Base-by-base conservation (phyloP, 1,284 basidiomycete species). In the Hymenochaete sp. region DNA sequence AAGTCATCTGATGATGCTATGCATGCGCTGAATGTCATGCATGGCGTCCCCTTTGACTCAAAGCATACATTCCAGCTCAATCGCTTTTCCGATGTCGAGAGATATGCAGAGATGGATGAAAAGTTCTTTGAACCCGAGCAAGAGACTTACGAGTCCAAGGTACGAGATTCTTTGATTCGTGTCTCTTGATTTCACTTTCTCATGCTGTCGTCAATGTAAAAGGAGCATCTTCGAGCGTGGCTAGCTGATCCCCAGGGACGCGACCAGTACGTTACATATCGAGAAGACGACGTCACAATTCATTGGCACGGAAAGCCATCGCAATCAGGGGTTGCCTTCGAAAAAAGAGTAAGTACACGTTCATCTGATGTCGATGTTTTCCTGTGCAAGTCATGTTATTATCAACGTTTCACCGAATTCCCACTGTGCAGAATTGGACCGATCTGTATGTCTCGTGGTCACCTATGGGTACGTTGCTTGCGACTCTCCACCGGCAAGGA, bases 371-470 rank as follows among this genome's bases (percentile, higher is more conserved):
- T n/a, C n/a, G n/a, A n/a, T n/a, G n/a, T n/a, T n/a, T n/a, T n/a
- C n/a, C n/a, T n/a, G n/a, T n/a, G n/a, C n/a, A n/a, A n/a, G n/a
- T n/a, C n/a, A n/a, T n/a, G n/a, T 6, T 32, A 28, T 22, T 39
- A 46, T 52, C 28, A 48, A 52, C 24, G 56, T 47, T 44, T 45
- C 49, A 11, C 42, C 32, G 5, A n/a, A 35, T 19, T 35, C 14
- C 9, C 24, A 35, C 28, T 18, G 11, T 14, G 21, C 59, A 89
- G 80, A 82, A 87, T 62, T 98, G 96, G 93, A 97, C 92, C 58
- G 93, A 98, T 59, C 83, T 96, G 36, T 99, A 98, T 67, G 85
- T 93, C 33, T 86, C 90, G 41, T 99, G 96, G 96, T 98, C 96
- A 28, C 93, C 95, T 26, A 74, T 87, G 49, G 96, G 96, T 45